Percentiles rank a stretch among this genome's conserved stretches.
Conservation (phyloP, 1,284 basidiomycete species). For the Grifola frondosa region DNA sequence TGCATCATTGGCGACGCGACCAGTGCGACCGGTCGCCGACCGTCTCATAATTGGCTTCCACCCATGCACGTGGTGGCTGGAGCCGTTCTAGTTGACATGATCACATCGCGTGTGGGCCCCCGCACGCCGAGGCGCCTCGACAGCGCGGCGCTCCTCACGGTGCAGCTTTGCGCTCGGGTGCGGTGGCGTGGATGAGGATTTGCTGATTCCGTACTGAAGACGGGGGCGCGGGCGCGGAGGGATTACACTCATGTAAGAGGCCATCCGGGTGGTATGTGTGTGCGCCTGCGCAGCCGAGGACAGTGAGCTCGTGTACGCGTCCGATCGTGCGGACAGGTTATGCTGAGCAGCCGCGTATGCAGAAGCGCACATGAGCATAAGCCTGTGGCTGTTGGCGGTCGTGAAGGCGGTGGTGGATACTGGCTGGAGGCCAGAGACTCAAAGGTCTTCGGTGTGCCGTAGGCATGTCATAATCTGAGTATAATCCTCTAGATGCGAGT, state of each 20-base stretch:
- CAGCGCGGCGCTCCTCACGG: slow-evolving; percentile 68
- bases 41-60: not conserved
- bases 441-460: too few relatives aligned
- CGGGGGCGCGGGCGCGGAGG: not conserved
- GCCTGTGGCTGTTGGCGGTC: slow-evolving; percentile 31
- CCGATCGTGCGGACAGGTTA: slow-evolving; percentile 1
- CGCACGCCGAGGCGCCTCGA: slow-evolving; percentile 79
- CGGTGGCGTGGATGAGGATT: slow-evolving; percentile 55
- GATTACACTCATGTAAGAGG: too few relatives aligned
- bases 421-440: too few relatives aligned
- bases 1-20: too few relatives aligned
- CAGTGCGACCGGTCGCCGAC: too few relatives aligned
- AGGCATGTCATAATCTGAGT: too few relatives aligned
- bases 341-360: slow-evolving; percentile 17
- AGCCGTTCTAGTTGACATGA: slow-evolving; percentile 60
- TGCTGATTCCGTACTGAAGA: not conserved
- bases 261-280: not conserved
- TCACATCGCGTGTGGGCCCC: slow-evolving; percentile 51
- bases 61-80: not conserved
- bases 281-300: not conserved
- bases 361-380: slow-evolving; percentile 33
- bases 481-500: too few relatives aligned
- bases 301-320: slow-evolving; percentile 14
- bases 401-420: too few relatives aligned
- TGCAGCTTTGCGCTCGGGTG: slow-evolving; percentile 75